Conservation (phyloP, 164 flowering plant genomes). For the Hamamelis virginiana region DNA sequence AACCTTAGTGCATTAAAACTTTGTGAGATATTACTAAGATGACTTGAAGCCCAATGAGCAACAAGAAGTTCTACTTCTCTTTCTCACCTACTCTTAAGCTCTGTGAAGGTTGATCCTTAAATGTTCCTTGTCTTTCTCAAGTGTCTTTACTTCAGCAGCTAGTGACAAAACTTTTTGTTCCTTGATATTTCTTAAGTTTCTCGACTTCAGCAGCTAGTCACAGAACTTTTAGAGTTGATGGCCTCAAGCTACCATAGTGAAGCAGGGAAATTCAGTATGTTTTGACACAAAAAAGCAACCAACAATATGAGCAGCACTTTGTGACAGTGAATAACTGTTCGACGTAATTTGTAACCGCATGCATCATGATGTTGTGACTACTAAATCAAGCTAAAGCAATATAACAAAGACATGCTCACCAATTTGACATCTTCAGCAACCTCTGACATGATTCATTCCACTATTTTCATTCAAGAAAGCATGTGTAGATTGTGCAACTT, state of each 20-base stretch:
- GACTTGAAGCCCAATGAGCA: not conserved
- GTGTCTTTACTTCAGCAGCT: slow-evolving; percentile 43
- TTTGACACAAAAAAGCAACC: not conserved
- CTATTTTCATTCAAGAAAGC: slow-evolving; percentile 58
- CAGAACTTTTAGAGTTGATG: slow-evolving; percentile 47
- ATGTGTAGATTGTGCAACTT: slow-evolving; percentile 37
- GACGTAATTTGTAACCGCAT: too few species aligned
- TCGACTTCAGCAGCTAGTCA: too few species aligned
- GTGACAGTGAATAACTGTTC: not conserved
- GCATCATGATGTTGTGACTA: too few species aligned
- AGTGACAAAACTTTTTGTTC: slow-evolving; percentile 53
- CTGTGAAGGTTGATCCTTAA: slow-evolving; percentile 53
- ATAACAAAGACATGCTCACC: slow-evolving; percentile 35
- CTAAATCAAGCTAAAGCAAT: too few species aligned
- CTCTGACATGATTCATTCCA: slow-evolving; percentile 47
- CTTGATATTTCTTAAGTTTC: too few species aligned
- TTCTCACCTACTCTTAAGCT: slow-evolving; percentile 80
- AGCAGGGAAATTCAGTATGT: slow-evolving; percentile 4
- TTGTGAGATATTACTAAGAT: not conserved
- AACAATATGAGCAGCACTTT: not conserved
- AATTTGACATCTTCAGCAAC: slow-evolving; percentile 58
- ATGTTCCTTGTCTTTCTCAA: slow-evolving; percentile 63
- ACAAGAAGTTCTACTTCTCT: not conserved
- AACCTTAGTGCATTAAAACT: slow-evolving; percentile 36
- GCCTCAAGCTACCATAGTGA: slow-evolving; percentile 49